Conservation (phyloP, 2,329 filamentous ascomycete species). For the Epichloe bromicola region DNA sequence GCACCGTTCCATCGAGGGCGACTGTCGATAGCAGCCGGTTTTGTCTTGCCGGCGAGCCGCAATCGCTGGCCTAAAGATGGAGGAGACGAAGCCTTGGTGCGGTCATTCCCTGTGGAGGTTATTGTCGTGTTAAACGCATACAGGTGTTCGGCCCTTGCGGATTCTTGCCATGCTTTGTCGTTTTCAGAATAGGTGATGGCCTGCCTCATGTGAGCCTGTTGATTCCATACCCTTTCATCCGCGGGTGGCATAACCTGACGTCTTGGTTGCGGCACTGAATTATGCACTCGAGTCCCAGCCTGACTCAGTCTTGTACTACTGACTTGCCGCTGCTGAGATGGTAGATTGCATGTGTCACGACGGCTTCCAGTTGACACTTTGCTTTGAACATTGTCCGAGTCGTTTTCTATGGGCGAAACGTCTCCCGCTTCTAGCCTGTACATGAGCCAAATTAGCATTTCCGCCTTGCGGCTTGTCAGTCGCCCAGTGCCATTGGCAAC, state of each 20-base stretch:
- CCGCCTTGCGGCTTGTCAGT: neutral
- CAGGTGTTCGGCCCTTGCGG: neutral
- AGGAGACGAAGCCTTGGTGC: constrained; percentile 14
- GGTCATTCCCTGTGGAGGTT: constrained; percentile 11
- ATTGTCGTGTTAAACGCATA: constrained; percentile 7
- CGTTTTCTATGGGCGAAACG: constrained; percentile 42
- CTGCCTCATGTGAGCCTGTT: neutral
- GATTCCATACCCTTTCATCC: neutral
- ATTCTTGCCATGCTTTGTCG: neutral
- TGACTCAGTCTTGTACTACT: neutral
- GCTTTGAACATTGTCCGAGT: constrained; percentile 22
- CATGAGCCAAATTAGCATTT: constrained; percentile 1
- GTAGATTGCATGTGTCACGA: constrained; percentile 8
- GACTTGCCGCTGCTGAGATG: constrained; percentile 4
- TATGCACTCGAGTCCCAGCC: neutral
- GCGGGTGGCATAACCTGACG: neutral
- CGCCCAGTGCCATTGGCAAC: neutral
- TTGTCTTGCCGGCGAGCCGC: constrained; percentile 20
- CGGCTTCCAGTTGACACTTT: constrained; percentile 7
- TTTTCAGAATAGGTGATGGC: neutral
- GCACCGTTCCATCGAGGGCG: constrained; percentile 59
- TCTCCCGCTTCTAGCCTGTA: constrained; percentile 19
- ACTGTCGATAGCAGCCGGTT: constrained; percentile 26
- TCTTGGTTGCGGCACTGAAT: neutral
- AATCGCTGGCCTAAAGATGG: constrained; percentile 22